phyloP scores from a whole-genome alignment of 2,329 filamentous ascomycete species.

The Cladosporium sp. region DNA sequence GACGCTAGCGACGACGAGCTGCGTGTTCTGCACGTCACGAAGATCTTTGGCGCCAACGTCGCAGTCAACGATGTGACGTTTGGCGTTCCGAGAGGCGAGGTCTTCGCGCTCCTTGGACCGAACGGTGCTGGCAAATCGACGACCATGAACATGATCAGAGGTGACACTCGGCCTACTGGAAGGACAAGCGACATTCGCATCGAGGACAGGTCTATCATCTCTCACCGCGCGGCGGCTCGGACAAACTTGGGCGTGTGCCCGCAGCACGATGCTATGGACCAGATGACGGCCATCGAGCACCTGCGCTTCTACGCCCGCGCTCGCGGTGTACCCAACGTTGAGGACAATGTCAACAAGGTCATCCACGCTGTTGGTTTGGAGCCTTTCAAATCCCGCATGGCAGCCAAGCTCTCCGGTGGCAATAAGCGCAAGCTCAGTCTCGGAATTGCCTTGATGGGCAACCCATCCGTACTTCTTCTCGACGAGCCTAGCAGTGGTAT shows the following conservation, averaged over 20 bases:
- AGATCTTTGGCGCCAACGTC: constrained; percentile 66
- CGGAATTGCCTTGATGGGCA: constrained; percentile 87
- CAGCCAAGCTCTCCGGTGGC: constrained; percentile 73
- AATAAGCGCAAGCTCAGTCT: constrained; percentile 91
- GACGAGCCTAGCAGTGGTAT: constrained; percentile 87
- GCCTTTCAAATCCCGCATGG: constrained; percentile 67
- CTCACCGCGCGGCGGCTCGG: constrained; percentile 64
- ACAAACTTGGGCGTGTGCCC: constrained; percentile 84
- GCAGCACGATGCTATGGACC: constrained; percentile 69
- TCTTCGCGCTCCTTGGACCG: constrained; percentile 82
- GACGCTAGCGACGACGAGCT: constrained; percentile 61
- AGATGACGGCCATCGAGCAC: constrained; percentile 84
- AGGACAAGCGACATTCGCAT: constrained; percentile 75
- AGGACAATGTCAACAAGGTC: constrained; percentile 71
- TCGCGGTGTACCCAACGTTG: constrained; percentile 67
- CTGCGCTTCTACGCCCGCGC: constrained; percentile 81
- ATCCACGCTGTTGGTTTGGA: constrained; percentile 73
- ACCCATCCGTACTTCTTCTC: constrained; percentile 77
- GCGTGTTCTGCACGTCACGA: constrained; percentile 72
- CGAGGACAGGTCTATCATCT: constrained; percentile 68
- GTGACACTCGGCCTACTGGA: constrained; percentile 69
- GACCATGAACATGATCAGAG: constrained; percentile 80
- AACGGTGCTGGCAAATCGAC: constrained; percentile 91
- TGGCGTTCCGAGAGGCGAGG: constrained; percentile 69
- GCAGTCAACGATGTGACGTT: constrained; percentile 89